A percentile compares a stretch with the other conserved stretches of the same genome.
Evolutionary conservation across 2,329 filamentous ascomycete genomes (phyloP).

Genomic region (Periglandula ipomoeae): DNA sequence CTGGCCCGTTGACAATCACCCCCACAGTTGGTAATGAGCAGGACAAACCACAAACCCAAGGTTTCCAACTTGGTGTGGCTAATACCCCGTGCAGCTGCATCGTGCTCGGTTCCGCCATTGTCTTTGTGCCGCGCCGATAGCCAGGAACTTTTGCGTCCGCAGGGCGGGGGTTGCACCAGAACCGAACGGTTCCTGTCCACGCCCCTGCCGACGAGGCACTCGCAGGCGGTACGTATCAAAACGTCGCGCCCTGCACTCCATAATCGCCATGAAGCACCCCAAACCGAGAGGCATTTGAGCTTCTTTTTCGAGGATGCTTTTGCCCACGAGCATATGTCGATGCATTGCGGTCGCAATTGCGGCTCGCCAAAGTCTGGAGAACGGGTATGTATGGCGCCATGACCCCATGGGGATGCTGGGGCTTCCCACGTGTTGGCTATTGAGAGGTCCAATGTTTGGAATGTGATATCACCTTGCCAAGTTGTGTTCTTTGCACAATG

Average conservation of each 20-base stretch:
- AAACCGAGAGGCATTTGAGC: background rate
- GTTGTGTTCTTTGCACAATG: too few species aligned
- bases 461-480: background rate
- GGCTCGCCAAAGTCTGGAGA: background rate
- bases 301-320: background rate
- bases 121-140: background rate
- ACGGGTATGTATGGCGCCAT: constrained; percentile 5
- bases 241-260: background rate
- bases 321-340: background rate
- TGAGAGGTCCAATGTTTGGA: background rate
- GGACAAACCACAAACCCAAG: background rate
- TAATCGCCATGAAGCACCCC: background rate
- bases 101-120: background rate
- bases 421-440: constrained; percentile 8
- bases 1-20: too few species aligned
- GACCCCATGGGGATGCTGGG: constrained; percentile 11
- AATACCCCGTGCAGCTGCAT: background rate
- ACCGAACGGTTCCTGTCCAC: constrained; percentile 5
- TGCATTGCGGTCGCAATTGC: background rate
- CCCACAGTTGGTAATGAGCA: too few species aligned
- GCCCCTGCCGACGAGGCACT: constrained; percentile 3
- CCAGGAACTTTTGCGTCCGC: constrained; percentile 15
- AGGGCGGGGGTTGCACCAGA: constrained; percentile 11
- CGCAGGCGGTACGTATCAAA: too few species aligned
- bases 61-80: background rate